Evolutionary conservation across 2,329 filamentous ascomycete species (phyloP).

Genomic region (Chrysoporthe puriensis): DNA sequence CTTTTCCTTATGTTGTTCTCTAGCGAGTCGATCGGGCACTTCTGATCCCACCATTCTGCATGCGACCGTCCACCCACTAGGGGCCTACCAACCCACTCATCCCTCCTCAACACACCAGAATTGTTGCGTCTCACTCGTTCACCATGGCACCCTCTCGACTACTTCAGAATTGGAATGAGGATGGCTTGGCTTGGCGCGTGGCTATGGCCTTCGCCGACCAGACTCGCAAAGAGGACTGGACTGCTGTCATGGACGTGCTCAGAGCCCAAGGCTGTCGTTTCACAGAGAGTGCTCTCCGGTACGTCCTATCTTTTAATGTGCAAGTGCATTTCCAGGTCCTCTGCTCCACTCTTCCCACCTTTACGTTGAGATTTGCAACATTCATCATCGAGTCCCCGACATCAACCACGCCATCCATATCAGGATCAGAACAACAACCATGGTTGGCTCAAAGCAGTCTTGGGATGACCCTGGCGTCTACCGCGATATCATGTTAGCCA

Average conservation of each 20-base stretch:
- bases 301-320: not conserved
- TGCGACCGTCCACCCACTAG: not conserved
- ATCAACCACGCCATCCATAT: not conserved
- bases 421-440: not conserved
- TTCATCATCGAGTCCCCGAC: not conserved
- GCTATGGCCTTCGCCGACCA: not conserved
- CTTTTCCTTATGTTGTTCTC: not conserved
- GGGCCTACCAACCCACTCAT: not conserved
- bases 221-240: not conserved
- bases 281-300: not conserved
- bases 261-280: not conserved
- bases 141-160: not conserved
- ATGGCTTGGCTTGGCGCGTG: slow-evolving; percentile 3
- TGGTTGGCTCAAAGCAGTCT: not conserved
- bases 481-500: slow-evolving; percentile 46
- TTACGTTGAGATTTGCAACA: not conserved
- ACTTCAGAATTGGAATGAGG: slow-evolving; percentile 4
- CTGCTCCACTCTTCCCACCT: not conserved
- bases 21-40: not conserved
- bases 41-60: not conserved
- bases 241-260: not conserved
- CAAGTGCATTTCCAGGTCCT: not conserved
- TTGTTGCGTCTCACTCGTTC: not conserved
- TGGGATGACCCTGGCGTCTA: slow-evolving; percentile 48
- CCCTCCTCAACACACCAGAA: not conserved